phyloP scores from a whole-genome alignment of 495 filamentous ascomycete genomes.

The Aspergillus sclerotiicarbonarius region DNA sequence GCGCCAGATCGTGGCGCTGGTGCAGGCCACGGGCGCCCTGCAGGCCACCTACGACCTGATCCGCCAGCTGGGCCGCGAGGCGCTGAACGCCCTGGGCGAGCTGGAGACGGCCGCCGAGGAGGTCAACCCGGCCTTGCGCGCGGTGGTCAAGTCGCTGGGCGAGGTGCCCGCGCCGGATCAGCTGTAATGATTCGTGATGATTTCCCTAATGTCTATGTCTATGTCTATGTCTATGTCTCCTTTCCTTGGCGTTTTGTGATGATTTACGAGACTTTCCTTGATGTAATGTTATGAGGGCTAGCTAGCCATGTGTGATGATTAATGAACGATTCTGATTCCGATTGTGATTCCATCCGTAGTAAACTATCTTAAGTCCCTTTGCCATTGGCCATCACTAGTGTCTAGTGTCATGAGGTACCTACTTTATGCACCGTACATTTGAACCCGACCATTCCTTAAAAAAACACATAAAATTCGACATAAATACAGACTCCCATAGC shows the following conservation, averaged over 20 bases:
- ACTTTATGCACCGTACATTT: no score
- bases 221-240: no score
- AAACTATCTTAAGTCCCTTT: no score
- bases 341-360: neutral
- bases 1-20: slow-evolving; percentile 15
- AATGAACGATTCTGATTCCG: neutral
- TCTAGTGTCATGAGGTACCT: no score
- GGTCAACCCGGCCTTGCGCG: slow-evolving; percentile 13
- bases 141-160: slow-evolving; percentile 15
- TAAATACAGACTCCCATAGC: no score
- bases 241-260: neutral
- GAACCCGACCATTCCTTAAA: no score
- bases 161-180: slow-evolving; percentile 10
- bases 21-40: slow-evolving; percentile 14
- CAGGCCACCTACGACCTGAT: slow-evolving; percentile 14
- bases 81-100: slow-evolving; percentile 5
- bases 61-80: slow-evolving; percentile 11
- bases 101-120: slow-evolving; percentile 12
- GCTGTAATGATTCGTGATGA: neutral
- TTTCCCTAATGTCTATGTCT: neutral
- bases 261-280: neutral
- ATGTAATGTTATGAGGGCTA: neutral
- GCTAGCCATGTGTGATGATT: neutral
- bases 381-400: no score
- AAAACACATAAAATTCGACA: no score